Percentiles rank a stretch among this genome's conserved stretches.
These are phyloP conservation scores for Cyathus striatus DNA, from an alignment of 768 basidiomycete species.

Conservation along the genomic window DNA sequence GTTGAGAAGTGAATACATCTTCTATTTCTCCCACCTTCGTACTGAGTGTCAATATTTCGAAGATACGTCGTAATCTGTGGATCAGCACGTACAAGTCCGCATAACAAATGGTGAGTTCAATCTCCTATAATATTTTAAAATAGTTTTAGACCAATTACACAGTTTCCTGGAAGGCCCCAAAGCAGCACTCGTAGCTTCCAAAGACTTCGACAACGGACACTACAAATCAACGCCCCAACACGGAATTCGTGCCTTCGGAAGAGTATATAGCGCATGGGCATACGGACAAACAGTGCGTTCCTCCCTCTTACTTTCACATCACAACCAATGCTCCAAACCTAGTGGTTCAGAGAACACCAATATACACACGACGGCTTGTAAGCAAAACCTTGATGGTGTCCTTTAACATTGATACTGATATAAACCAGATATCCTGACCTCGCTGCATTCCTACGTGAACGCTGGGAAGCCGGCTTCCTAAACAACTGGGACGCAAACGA, in stretches of 20 bases:
- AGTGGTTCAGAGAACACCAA: constrained; percentile 52
- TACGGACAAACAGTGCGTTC: constrained; percentile 46
- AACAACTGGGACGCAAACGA: constrained; percentile 51
- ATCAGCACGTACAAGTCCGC: constrained; percentile 49
- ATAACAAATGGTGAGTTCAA: constrained; percentile 44
- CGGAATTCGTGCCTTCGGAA: constrained; percentile 51
- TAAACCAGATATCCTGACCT: constrained; percentile 37
- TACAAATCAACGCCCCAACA: constrained; percentile 41
- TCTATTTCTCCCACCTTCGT: too few species aligned
- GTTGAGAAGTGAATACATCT: constrained; percentile 35
- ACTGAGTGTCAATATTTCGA: too few species aligned
- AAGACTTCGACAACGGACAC: constrained; percentile 50
- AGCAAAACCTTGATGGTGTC: constrained; percentile 8
- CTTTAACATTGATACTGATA: background rate
- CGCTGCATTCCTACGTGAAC: constrained; percentile 43
- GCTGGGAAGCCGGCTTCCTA: constrained; percentile 43
- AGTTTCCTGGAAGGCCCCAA: constrained; percentile 61
- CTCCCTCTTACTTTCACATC: background rate
- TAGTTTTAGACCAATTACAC: background rate
- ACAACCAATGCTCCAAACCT: background rate
- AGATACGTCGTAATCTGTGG: constrained; percentile 50
- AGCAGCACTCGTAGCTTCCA: constrained; percentile 46
- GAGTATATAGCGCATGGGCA: constrained; percentile 55
- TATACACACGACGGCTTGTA: constrained; percentile 38
- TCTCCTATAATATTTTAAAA: background rate